These are phyloP conservation scores for Leccinum disarticulatum DNA, from an alignment of 768 basidiomycete species.

Conservation along the genomic window DNA sequence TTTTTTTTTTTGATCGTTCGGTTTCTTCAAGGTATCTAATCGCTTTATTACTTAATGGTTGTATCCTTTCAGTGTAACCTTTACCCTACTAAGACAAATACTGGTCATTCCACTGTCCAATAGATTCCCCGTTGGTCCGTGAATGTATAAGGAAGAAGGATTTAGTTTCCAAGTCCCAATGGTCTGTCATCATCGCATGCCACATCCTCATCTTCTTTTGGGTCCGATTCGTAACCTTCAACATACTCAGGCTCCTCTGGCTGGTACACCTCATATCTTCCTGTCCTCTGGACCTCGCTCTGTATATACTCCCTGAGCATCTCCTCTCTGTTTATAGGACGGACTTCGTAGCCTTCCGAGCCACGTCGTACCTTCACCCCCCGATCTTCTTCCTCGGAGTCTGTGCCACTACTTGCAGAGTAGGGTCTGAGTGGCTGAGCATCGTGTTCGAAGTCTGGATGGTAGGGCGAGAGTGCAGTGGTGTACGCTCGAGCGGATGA, in stretches of 20 bases:
- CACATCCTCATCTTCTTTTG: slow-evolving; percentile 1
- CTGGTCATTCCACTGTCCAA: slow-evolving; percentile 17
- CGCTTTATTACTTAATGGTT: slow-evolving; percentile 32
- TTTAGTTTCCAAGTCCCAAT: slow-evolving; percentile 20
- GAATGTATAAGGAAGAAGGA: not conserved
- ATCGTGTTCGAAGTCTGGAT: slow-evolving; percentile 61
- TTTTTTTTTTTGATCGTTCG: slow-evolving; percentile 6
- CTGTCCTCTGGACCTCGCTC: slow-evolving; percentile 52
- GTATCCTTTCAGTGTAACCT: slow-evolving; percentile 27
- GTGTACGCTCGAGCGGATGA: slow-evolving; percentile 33
- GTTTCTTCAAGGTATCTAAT: slow-evolving; percentile 24
- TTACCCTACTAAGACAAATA: slow-evolving; percentile 25
- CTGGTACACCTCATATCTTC: slow-evolving; percentile 67
- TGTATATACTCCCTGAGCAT: slow-evolving; percentile 60
- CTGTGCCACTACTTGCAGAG: slow-evolving; percentile 23
- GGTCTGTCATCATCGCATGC: slow-evolving; percentile 25
- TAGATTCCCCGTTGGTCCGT: slow-evolving; percentile 4
- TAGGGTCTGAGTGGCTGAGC: slow-evolving; percentile 20
- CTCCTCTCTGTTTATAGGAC: slow-evolving; percentile 58
- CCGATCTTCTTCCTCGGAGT: slow-evolving; percentile 32
- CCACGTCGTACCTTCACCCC: slow-evolving; percentile 57
- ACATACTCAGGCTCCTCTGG: slow-evolving; percentile 48
- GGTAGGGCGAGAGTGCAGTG: slow-evolving; percentile 69
- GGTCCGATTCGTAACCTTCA: slow-evolving; percentile 34
- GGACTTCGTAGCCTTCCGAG: slow-evolving; percentile 83